These are phyloP conservation scores for Lachnellula suecica DNA, from an alignment of 2,329 filamentous ascomycete genomes.

Conservation along the genomic window DNA sequence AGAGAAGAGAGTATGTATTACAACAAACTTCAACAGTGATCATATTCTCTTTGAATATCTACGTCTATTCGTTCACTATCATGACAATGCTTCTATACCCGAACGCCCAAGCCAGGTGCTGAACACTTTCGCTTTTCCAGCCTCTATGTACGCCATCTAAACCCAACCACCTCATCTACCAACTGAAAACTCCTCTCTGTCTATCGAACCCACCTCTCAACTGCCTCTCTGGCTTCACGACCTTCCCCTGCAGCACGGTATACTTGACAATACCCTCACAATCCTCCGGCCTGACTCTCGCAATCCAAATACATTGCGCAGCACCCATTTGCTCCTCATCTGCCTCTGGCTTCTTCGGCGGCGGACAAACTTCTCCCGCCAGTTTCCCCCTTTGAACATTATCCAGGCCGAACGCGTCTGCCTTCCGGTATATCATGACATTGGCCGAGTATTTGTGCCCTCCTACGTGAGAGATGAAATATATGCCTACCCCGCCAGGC, in stretches of 20 bases:
- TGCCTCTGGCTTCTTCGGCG: conserved; percentile 25
- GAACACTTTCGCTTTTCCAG: not conserved
- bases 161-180: conserved; percentile 49
- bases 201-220: conserved; percentile 90
- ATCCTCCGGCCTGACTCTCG: conserved; percentile 79
- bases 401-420: conserved; percentile 34
- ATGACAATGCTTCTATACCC: not conserved
- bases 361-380: conserved; percentile 32
- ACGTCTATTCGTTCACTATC: no score
- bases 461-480: conserved; percentile 94
- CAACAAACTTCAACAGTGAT: no score
- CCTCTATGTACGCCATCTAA: not conserved
- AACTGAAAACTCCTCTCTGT: conserved; percentile 77
- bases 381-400: conserved; percentile 31
- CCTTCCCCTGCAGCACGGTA: conserved; percentile 89
- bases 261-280: conserved; percentile 90
- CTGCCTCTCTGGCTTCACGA: conserved; percentile 85
- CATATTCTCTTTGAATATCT: no score
- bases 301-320: conserved; percentile 90
- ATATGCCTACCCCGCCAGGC: conserved; percentile 89
- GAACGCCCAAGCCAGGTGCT: not conserved
- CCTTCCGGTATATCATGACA: conserved; percentile 79
- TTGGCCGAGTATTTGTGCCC: conserved; percentile 97
- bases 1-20: no score
- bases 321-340: conserved; percentile 54